Percentiles rank a stretch among this genome's conserved stretches.
Conservation (phyloP, 202 grass and related monocot genomes). For the Panicum hallii region DNA sequence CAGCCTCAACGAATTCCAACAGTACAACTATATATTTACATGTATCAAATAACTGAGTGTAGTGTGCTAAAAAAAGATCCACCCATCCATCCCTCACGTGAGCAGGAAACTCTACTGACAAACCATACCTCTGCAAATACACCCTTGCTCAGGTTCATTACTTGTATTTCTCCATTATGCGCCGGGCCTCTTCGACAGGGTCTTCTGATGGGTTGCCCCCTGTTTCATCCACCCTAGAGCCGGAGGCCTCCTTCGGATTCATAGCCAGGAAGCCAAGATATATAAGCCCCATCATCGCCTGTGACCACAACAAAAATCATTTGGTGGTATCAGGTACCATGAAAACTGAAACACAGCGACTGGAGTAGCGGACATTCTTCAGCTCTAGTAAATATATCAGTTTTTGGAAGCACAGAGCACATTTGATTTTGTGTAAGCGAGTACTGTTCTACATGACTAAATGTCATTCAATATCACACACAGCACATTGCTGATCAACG, state of each 20-base stretch:
- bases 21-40: slow-evolving; percentile 6
- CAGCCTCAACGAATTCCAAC: slow-evolving; percentile 1
- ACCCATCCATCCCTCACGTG: neutral
- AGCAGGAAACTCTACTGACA: slow-evolving; percentile 13
- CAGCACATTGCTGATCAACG: neutral
- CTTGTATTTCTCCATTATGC: slow-evolving; percentile 99
- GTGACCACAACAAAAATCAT: slow-evolving; percentile 31
- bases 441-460: neutral
- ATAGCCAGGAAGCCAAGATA: slow-evolving; percentile 76
- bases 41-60: neutral
- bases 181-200: slow-evolving; percentile 72
- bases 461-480: neutral
- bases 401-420: neutral
- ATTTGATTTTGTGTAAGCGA: neutral
- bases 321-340: neutral
- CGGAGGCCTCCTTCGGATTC: slow-evolving; percentile 72
- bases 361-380: neutral
- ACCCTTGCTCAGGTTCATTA: slow-evolving; percentile 32
- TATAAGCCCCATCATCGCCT: slow-evolving; percentile 93
- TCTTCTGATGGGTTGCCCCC: slow-evolving; percentile 54
- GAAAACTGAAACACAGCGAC: neutral
- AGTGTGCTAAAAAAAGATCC: slow-evolving; percentile 19
- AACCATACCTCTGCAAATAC: neutral
- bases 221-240: slow-evolving; percentile 40
- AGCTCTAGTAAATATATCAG: neutral